Base-by-base conservation (phyloP, 148 eudicot species). In the Silene uniflora region DNA sequence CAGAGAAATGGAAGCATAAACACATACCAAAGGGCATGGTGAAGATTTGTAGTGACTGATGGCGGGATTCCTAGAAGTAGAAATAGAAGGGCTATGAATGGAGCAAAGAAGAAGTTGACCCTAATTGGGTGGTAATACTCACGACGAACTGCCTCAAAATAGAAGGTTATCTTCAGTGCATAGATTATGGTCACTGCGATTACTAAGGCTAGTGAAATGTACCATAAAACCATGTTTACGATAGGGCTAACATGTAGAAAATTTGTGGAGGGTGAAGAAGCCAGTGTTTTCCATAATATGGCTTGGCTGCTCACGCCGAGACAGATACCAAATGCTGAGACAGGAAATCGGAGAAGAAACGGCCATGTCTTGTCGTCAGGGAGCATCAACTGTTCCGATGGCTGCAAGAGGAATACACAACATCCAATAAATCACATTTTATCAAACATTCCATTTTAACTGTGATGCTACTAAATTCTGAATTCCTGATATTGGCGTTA, bases 301-400 rank as follows among this genome's bases (percentile, higher is more conserved):
- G 93, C 91, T 87, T 95, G 98, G 83, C 98, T 92, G 80, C 93
- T 87, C 10, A 95, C 75, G n/a, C 98, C 98, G 1, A 95, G 93
- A 77, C 97, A 90, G 67, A 92, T 88, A 86, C 98, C 97, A 71
- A 92, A 95, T 29, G 96, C 84, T 19, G 89, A 80, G 55, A 95
- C 79, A 0, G 93, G 92, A 76, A 76, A 90, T 1, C 98, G 88
- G 13, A 95, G 93, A 72, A 95, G 92, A 81, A 95, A 95, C 1
- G 98, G 98, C 98, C 98, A 95, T n/a, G 9, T 76, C 81, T 88
- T 84, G 87, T 95, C 98, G 21, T 89, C 87, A 0, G 98, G 98
- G 32, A 95, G 90, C 73, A 94, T 69, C 77, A 89, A 79, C 62
- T 94, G 88, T 76, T 94, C 98, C 8, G 93, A 83, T 62, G 89